Conservation (phyloP, 2,329 filamentous ascomycete genomes). For the Trichoderma harzianum region DNA sequence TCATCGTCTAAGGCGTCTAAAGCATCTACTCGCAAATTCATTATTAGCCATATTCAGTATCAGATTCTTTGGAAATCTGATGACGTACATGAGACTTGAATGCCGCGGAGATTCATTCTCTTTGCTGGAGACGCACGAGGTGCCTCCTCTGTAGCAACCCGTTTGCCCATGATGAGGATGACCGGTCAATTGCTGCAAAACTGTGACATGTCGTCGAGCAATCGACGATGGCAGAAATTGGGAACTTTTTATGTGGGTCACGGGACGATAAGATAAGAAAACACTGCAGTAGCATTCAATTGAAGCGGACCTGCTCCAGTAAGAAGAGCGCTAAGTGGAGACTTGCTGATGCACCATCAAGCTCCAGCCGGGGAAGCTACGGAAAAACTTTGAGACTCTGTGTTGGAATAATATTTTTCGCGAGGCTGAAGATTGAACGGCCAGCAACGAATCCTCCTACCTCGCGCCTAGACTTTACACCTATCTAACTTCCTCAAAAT, state of each 20-base stretch:
- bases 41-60: background rate
- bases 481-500: constrained; percentile 41
- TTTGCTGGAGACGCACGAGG: constrained; percentile 29
- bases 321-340: constrained; percentile 5
- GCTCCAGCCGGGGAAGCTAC: constrained; percentile 28
- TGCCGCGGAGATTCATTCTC: constrained; percentile 22
- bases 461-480: background rate
- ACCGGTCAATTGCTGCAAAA: background rate
- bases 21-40: constrained; percentile 9
- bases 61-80: background rate
- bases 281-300: background rate
- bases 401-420: constrained; percentile 31
- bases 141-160: constrained; percentile 27
- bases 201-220: constrained; percentile 9
- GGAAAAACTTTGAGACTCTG: constrained; percentile 31
- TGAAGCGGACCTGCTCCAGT: constrained; percentile 7
- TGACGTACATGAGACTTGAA: constrained; percentile 26
- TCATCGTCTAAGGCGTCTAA: constrained; percentile 26
- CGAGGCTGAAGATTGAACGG: constrained; percentile 21
- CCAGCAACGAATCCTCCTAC: background rate
- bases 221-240: constrained; percentile 32
- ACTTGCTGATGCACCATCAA: background rate
- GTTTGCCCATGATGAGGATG: constrained; percentile 32
- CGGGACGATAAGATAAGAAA: constrained; percentile 10
- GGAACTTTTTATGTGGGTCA: constrained; percentile 22